Conservation (phyloP, 208 protist species). For the Leishmania gerbilli region DNA sequence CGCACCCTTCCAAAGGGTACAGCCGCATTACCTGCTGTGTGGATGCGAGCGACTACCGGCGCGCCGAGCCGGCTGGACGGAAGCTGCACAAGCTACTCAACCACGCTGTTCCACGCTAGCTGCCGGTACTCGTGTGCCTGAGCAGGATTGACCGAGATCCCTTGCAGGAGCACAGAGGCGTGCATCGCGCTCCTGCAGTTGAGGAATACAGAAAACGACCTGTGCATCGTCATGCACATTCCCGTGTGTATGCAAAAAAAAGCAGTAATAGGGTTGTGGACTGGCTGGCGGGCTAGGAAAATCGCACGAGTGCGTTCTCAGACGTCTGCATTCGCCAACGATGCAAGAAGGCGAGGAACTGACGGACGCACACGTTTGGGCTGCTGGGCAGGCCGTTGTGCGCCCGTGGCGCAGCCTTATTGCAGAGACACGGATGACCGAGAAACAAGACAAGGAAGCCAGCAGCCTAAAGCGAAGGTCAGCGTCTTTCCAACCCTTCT, state of each 20-base stretch:
- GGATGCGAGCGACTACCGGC: constrained; percentile 64
- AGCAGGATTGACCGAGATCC: constrained; percentile 89
- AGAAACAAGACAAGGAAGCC: background rate
- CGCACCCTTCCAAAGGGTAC: constrained; percentile 66
- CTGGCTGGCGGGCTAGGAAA: constrained; percentile 64
- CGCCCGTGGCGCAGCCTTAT: background rate
- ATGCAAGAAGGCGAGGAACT: too few species aligned
- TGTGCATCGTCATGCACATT: constrained; percentile 73
- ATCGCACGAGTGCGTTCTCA: constrained; percentile 30
- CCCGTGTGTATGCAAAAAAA: constrained; percentile 55
- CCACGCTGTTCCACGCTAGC: constrained; percentile 46
- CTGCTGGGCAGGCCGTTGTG: background rate
- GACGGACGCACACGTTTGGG: background rate
- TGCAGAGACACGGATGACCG: too few species aligned
- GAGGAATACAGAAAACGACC: constrained; percentile 51
- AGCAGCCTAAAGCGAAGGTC: background rate
- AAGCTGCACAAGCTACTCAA: constrained; percentile 75
- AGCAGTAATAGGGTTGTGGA: constrained; percentile 83
- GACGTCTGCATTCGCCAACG: background rate
- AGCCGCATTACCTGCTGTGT: constrained; percentile 82
- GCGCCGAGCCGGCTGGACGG: constrained; percentile 48
- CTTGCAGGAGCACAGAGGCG: constrained; percentile 80
- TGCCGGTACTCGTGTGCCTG: constrained; percentile 75
- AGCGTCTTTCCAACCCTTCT: background rate
- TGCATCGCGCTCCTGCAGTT: constrained; percentile 70